Percentiles rank a stretch among this genome's conserved stretches.
Conservation (phyloP, 352 stramenopile species). For the Phytopythium aichiense region DNA sequence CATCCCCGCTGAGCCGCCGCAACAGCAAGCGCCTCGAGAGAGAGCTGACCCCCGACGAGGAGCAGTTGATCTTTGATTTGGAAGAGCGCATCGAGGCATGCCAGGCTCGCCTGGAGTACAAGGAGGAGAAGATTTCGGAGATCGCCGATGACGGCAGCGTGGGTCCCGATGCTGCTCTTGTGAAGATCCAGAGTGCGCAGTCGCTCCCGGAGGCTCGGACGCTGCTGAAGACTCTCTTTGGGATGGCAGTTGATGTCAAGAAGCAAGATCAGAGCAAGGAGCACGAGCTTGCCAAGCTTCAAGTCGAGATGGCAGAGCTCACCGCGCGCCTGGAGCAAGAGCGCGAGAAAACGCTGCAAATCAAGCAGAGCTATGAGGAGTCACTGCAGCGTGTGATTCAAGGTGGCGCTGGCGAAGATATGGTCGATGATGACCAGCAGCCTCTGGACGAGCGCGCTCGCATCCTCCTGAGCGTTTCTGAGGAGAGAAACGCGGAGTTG, state of each 20-base stretch:
- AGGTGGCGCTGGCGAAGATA: conserved; percentile 9
- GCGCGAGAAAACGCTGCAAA: conserved; percentile 65
- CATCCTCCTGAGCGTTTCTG: conserved; percentile 67
- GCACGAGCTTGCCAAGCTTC: conserved; percentile 66
- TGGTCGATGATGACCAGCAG: conserved; percentile 21
- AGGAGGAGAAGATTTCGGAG: conserved; percentile 86
- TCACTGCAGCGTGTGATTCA: conserved; percentile 74
- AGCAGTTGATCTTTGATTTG: conserved; percentile 77
- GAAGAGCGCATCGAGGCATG: conserved; percentile 85
- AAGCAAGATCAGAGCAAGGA: conserved; percentile 84
- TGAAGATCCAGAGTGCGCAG: conserved; percentile 80
- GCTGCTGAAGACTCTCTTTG: conserved; percentile 80
- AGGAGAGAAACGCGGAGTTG: conserved; percentile 70
- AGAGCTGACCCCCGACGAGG: conserved; percentile 71
- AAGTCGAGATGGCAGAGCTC: conserved; percentile 71
- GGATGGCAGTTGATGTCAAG: conserved; percentile 85
- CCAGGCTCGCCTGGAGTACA: conserved; percentile 85
- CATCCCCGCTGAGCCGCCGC: conserved; percentile 31
- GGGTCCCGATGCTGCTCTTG: conserved; percentile 44
- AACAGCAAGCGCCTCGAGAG: conserved; percentile 42
- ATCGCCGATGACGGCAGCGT: conserved; percentile 51
- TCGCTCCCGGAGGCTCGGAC: conserved; percentile 79
- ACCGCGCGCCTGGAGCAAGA: conserved; percentile 58
- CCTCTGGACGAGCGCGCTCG: conserved; percentile 55
- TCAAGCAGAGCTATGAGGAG: conserved; percentile 83